Percentiles rank a stretch among this genome's conserved stretches.
Conservation (phyloP, 495 filamentous ascomycete species). For the Penicillium simplicissimum region DNA sequence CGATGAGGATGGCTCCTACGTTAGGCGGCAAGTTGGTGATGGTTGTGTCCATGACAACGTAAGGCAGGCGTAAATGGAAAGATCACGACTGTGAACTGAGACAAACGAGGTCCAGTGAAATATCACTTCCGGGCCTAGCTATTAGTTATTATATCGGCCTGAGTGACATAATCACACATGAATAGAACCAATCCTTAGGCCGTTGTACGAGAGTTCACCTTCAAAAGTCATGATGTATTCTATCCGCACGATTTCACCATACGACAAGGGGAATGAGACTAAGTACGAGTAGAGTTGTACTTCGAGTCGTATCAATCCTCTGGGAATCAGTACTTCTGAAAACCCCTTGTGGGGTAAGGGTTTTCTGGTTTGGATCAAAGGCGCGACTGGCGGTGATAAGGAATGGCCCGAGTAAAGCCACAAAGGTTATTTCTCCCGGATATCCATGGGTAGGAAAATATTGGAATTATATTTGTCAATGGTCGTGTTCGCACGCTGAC, state of each 20-base stretch:
- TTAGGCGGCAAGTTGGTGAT: too few relatives aligned
- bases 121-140: not conserved
- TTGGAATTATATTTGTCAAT: constrained; percentile 1
- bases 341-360: not conserved
- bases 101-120: not conserved
- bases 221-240: constrained; percentile 3
- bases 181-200: not conserved
- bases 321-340: constrained; percentile 1
- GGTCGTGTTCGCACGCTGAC: constrained; percentile 1
- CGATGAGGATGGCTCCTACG: too few relatives aligned
- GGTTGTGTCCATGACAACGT: too few relatives aligned
- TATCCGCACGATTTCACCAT: not conserved
- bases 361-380: not conserved
- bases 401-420: too few relatives aligned
- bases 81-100: too few relatives aligned
- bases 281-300: not conserved
- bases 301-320: not conserved
- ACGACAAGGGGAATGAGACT: not conserved
- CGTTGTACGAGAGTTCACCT: too few relatives aligned
- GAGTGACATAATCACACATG: not conserved
- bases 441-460: not conserved
- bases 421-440: not conserved
- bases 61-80: too few relatives aligned
- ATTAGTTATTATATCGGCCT: not conserved
- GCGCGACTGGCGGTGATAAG: not conserved